Evolutionary conservation across 345 rosid genomes (phyloP).

Genomic region (Anacardium occidentale): DNA sequence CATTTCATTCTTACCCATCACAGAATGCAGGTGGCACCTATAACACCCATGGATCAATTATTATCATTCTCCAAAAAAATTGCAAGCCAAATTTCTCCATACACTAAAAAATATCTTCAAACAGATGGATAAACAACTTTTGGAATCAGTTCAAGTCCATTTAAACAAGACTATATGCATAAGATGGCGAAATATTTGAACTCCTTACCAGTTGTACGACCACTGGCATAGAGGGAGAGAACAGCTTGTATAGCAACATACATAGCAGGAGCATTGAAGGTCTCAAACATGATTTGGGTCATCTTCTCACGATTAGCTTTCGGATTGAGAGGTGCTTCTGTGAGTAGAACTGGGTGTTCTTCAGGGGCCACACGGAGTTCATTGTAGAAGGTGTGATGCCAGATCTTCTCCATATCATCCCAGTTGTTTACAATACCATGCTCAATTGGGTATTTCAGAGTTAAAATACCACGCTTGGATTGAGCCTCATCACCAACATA

Average conservation of each 20-base stretch:
- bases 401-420: conserved; percentile 72
- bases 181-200: conserved; percentile 10
- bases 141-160: background rate
- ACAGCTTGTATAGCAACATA: conserved; percentile 69
- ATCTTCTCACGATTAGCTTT: conserved; percentile 68
- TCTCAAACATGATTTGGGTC: conserved; percentile 71
- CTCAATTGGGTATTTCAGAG: conserved; percentile 64
- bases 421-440: conserved; percentile 68
- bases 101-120: background rate
- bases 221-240: conserved; percentile 69
- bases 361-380: conserved; percentile 67
- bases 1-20: background rate
- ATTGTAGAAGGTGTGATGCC: conserved; percentile 67
- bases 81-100: background rate
- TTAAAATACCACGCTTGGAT: conserved; percentile 68
- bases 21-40: background rate
- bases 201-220: conserved; percentile 64
- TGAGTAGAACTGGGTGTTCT: conserved; percentile 65
- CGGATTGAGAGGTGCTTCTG: conserved; percentile 68
- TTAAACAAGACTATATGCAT: background rate
- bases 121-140: background rate
- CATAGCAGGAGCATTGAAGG: conserved; percentile 63
- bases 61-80: background rate
- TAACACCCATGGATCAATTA: background rate
- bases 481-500: conserved; percentile 73